Evolutionary conservation across 164 flowering plant genomes (phyloP), one percentile per base, ranked within the genome.

Genomic region (Liriodendron chinense): DNA sequence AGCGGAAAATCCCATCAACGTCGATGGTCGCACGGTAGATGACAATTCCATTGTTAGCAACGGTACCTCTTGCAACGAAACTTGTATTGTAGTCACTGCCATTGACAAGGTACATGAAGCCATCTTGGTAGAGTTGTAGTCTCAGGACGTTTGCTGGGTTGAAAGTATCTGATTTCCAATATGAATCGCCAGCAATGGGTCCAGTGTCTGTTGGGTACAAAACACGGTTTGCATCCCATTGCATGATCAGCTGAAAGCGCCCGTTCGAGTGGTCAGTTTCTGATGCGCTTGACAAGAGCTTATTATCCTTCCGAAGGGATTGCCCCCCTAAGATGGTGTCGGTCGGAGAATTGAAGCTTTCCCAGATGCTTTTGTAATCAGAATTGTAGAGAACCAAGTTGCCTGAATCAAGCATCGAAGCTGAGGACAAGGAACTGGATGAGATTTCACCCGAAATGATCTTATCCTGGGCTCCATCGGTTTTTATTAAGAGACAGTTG

Each of bases 331-430:
- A 10, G 24, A 74, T 22, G 10, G 76, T 74, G 47, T 74, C 76
- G 1, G 76, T 65, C 0, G 76, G 76, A 20, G n/a, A 65, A 16
- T 74, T 21, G 47, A 74, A 74, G 26, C 70, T 74, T 22, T 74
- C n/a, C 76, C 76, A 74, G 13, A 63, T 64, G 62, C 65, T 6
- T 22, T 16, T 50, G 20, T 72, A 66, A 1, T 49, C 0, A 0
- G 74, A 62, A 9, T 76, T 69, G 7, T 43, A 13, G 22, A 86
- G 75, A 2, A 83, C 74, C 22, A 87, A 79, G 74, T 83, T 87
- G 10, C 90, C 90, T 1, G 78, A 78, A 57, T 87, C 86, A 14
- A 80, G 87, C 86, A 86, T 77, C 43, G 82, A 70, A n/a, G 78
- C 88, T 10, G 13, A 53, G 61, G 80, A 76, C 23, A 75, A 24